Conservation (phyloP, 306 rosid species). For the Mimosa pudica region DNA sequence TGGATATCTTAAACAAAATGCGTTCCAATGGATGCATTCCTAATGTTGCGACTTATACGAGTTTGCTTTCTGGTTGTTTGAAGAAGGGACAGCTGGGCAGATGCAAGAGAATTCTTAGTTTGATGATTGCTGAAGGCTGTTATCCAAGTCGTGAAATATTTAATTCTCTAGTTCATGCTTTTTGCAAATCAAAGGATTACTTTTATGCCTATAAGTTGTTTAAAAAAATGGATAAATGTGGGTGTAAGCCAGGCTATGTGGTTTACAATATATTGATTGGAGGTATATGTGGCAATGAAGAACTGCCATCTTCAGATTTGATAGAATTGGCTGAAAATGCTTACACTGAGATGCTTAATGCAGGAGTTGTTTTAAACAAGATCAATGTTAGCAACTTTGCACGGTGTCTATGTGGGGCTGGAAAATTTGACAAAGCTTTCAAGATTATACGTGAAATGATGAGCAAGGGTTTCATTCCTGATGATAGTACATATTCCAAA, state of each 20-base stretch:
- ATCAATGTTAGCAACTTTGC: slow-evolving; percentile 73
- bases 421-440: slow-evolving; percentile 74
- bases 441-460: slow-evolving; percentile 75
- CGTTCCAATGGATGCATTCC: slow-evolving; percentile 77
- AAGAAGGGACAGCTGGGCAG: slow-evolving; percentile 70
- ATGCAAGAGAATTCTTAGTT: slow-evolving; percentile 82
- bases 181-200: slow-evolving; percentile 65
- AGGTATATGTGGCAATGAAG: slow-evolving; percentile 58
- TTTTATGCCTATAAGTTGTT: slow-evolving; percentile 76
- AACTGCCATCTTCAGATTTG: slow-evolving; percentile 51
- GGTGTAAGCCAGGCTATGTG: slow-evolving; percentile 72
- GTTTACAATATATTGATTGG: slow-evolving; percentile 78
- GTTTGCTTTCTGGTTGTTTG: slow-evolving; percentile 74
- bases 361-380: slow-evolving; percentile 71
- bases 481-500: slow-evolving; percentile 75
- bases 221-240: slow-evolving; percentile 65
- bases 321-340: slow-evolving; percentile 79
- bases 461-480: slow-evolving; percentile 78
- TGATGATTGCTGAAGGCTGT: slow-evolving; percentile 88
- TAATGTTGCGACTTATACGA: slow-evolving; percentile 65
- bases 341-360: slow-evolving; percentile 73
- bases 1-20: slow-evolving; percentile 70
- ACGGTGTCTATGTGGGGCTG: slow-evolving; percentile 69
- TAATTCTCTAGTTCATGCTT: slow-evolving; percentile 78
- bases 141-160: slow-evolving; percentile 71